phyloP scores from a whole-genome alignment of 2,329 filamentous ascomycete species.

The Pseudopyricularia cyperi region DNA sequence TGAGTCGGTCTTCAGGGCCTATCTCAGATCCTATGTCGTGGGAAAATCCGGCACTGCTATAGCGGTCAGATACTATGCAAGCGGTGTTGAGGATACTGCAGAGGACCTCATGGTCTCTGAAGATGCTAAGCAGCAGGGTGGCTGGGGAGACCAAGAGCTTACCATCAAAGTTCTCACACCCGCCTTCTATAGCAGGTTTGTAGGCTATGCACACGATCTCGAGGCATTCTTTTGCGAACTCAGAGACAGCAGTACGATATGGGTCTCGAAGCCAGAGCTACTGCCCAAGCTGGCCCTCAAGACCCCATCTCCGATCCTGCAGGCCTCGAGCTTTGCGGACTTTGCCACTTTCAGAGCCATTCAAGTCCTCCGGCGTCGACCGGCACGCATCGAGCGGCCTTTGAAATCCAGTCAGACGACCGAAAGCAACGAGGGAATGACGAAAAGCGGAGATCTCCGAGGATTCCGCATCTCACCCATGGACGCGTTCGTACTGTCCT shows the following conservation, averaged over 20 bases:
- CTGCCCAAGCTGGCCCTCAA: conserved; percentile 32
- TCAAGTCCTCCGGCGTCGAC: conserved; percentile 26
- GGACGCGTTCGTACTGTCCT: conserved; percentile 32
- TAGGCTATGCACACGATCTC: conserved; percentile 47
- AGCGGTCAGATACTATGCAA: conserved; percentile 38
- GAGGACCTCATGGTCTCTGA: conserved; percentile 25
- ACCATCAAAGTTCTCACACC: conserved; percentile 50
- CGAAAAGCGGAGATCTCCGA: conserved; percentile 26
- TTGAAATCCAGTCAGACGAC: conserved; percentile 14
- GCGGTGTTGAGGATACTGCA: conserved; percentile 26
- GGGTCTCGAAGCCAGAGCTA: conserved; percentile 39
- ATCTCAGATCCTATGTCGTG: conserved; percentile 32
- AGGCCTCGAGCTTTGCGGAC: conserved; percentile 21
- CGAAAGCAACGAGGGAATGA: neutral
- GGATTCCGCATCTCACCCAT: conserved; percentile 35
- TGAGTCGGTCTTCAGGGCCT: conserved; percentile 32
- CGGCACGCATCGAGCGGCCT: conserved; percentile 25
- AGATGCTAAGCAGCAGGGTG: conserved; percentile 8
- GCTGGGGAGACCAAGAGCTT: conserved; percentile 20
- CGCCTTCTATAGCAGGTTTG: conserved; percentile 53
- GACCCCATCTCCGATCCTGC: conserved; percentile 19
- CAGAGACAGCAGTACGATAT: conserved; percentile 44
- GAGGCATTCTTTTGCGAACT: conserved; percentile 50
- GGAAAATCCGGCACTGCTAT: conserved; percentile 28
- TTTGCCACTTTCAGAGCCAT: conserved; percentile 29